These are phyloP conservation scores for Themeda triandra DNA, from an alignment of 176 grass and related monocot species.

Conservation along the genomic window DNA sequence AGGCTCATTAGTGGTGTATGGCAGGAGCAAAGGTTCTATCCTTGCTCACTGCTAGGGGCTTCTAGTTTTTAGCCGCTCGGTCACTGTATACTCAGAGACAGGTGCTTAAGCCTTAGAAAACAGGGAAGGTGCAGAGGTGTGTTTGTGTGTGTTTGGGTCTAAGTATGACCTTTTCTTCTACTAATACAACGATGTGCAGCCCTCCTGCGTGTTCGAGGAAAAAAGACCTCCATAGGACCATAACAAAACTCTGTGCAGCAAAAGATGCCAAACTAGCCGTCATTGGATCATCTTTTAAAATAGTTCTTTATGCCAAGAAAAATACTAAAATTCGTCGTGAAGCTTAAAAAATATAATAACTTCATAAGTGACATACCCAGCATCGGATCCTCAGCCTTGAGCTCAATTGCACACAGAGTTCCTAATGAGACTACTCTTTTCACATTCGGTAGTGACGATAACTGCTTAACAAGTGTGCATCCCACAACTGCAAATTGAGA, in stretches of 20 bases:
- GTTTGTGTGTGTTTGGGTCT: no score
- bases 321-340: not conserved
- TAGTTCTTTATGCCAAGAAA: not conserved
- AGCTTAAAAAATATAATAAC: slow-evolving; percentile 2
- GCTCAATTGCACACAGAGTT: slow-evolving; percentile 81
- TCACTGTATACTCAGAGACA: no score
- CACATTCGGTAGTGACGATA: slow-evolving; percentile 63
- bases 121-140: no score
- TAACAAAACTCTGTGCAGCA: not conserved
- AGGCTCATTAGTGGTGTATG: no score
- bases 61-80: no score
- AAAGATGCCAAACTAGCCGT: not conserved
- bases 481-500: slow-evolving; percentile 73
- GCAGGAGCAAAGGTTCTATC: no score
- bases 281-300: not conserved
- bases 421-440: slow-evolving; percentile 73
- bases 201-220: no score
- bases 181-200: no score
- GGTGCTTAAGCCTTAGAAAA: no score
- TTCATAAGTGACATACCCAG: slow-evolving; percentile 58
- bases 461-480: slow-evolving; percentile 57
- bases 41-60: no score
- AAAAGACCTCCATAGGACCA: not conserved
- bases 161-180: no score
- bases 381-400: slow-evolving; percentile 72